These are phyloP conservation scores for Escovopsis sp. DNA, from an alignment of 2,329 filamentous ascomycete species.

Conservation along the genomic window DNA sequence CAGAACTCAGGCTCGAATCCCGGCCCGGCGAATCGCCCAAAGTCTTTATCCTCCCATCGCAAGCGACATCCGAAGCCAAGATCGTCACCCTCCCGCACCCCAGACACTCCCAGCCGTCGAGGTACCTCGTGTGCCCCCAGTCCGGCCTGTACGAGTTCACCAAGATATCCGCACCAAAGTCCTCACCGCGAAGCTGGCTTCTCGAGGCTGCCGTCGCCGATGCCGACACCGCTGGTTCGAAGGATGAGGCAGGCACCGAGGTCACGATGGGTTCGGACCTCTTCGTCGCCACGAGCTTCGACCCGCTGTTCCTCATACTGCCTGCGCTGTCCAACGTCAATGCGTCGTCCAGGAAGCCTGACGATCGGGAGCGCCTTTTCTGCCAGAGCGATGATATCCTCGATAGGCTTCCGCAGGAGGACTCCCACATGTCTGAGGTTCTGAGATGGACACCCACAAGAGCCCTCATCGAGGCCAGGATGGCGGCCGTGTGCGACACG, in stretches of 20 bases:
- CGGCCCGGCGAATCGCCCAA: conserved; percentile 27
- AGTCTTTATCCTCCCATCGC: conserved; percentile 46
- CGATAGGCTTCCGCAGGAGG: conserved; percentile 40
- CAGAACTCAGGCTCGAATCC: conserved; percentile 1
- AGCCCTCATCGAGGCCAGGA: conserved; percentile 43
- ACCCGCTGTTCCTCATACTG: conserved; percentile 71
- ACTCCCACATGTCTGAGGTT: conserved; percentile 43
- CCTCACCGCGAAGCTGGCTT: conserved; percentile 46
- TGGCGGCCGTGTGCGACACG: conserved; percentile 61
- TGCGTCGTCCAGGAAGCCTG: conserved; percentile 21
- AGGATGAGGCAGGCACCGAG: conserved; percentile 10
- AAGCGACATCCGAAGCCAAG: conserved; percentile 35
- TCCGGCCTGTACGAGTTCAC: conserved; percentile 52
- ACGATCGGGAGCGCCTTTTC: conserved; percentile 45
- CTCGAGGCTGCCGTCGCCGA: conserved; percentile 28
- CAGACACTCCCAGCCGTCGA: conserved; percentile 34
- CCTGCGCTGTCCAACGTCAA: conserved; percentile 45
- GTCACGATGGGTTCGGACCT: conserved; percentile 55
- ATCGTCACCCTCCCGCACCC: conserved; percentile 47
- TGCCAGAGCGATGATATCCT: conserved; percentile 57
- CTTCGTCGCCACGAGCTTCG: conserved; percentile 71
- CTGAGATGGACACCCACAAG: conserved; percentile 33
- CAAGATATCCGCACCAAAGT: conserved; percentile 35
- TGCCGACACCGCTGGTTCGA: too few relatives aligned
- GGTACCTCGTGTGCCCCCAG: conserved; percentile 47